Base-by-base conservation (phyloP, 441 rosid genomes). In the Aquilaria agallochum region DNA sequence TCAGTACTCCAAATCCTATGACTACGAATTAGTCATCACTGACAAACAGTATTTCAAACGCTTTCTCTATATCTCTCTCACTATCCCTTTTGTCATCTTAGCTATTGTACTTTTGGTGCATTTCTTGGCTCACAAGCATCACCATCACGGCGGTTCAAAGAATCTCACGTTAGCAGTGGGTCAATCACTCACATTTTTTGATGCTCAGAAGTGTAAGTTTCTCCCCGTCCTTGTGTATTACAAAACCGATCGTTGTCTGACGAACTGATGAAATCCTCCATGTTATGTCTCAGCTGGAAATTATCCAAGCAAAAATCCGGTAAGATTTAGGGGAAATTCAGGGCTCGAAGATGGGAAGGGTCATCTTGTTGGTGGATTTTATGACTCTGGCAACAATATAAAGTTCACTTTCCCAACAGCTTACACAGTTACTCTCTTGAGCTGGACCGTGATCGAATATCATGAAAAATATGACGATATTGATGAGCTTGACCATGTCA, bases 381-480 rank as follows among this genome's bases (percentile, higher is more conserved):
- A 83, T 70, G 89, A 86, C 72, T 86, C 92, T 2, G 86, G 92
- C 7, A 82, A 73, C 65, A 86, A 83, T 40, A 73, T 78, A 9
- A 86, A 83, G 71, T 82, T 86, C 66, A 83, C 79, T 62, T 83
- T 83, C 75, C 77, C 88, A 11, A 72, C 84, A n/a, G 84, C 89
- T 50, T 86, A 81, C 60, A 59, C 83, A 0, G 48, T 86, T 34
- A 81, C 89, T 20, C 69, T 83, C 48, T 70, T 86, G 80, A 83
- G 92, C 62, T 86, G 87, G 92, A 78, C 76, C 11, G 84, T 83
- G 56, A 78, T 81, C 3, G 86, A 86, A 60, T 86, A 86, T 62
- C 84, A 83, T 55, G 68, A 75, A 27, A 86, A 81, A 59, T 86
- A 78, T 61, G 79, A 66, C 2, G 74, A 66, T 57, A 75, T 80